Evolutionary conservation across 2,329 filamentous ascomycete genomes (phyloP).

Genomic region (Penicillium verrucosum): DNA sequence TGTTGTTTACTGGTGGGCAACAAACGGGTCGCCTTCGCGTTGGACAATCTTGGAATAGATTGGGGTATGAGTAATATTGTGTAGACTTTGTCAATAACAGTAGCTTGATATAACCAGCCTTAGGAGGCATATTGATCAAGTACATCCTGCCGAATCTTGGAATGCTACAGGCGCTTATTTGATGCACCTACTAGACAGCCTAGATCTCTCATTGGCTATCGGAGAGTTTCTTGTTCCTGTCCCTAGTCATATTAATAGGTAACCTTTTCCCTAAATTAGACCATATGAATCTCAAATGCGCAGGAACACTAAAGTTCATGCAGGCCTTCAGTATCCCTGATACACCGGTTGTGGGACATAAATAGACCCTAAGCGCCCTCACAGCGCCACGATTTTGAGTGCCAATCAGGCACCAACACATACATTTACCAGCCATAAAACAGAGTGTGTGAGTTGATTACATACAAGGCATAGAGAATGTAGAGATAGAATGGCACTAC

Average conservation of each 20-base stretch:
- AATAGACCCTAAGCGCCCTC: slow-evolving; percentile 22
- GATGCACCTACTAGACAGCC: neutral
- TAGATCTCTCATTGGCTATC: slow-evolving; percentile 3
- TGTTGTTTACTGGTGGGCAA: slow-evolving; percentile 1
- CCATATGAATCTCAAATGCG: neutral
- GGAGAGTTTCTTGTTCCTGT: neutral
- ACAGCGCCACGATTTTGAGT: slow-evolving; percentile 7
- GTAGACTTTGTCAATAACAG: neutral
- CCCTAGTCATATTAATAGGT: neutral
- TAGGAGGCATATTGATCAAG: neutral
- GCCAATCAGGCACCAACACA: neutral
- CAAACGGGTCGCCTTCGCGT: slow-evolving; percentile 4
- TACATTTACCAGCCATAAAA: neutral
- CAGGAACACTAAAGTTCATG: neutral
- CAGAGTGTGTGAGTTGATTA: neutral
- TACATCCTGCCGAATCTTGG: neutral
- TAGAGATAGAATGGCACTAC: neutral
- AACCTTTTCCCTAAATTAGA: neutral
- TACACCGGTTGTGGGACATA: slow-evolving; percentile 17
- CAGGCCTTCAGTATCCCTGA: slow-evolving; percentile 4
- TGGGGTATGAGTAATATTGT: neutral
- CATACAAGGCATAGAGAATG: neutral
- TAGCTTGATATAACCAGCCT: neutral
- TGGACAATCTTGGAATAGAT: neutral
- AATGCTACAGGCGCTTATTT: slow-evolving; percentile 1